Evolutionary conservation across 2,329 filamentous ascomycete genomes (phyloP), one percentile per base, ranked within the genome.

Genomic region (Cladophialophora bantiana): DNA sequence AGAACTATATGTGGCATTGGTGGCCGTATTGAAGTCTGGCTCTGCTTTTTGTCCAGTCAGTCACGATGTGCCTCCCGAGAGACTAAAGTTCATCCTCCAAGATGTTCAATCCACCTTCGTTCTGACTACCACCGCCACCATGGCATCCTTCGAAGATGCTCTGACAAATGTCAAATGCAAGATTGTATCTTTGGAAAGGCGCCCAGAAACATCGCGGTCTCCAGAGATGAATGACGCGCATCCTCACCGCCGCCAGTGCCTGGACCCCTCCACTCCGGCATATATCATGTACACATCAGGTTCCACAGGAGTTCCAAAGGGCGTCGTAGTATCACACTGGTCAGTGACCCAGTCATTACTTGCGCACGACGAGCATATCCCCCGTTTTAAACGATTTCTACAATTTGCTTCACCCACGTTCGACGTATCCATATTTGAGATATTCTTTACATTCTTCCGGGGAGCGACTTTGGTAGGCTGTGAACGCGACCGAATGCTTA

Each of bases 281-380:
- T 97, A 97, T 80, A 87, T 97, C 66, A 93, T 97, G 88, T 97
- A 96, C 77, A 97, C 94, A 0, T 96, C 92, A 54, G 93, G 93
- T 2, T 96, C 92, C 4, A 97, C 93, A 0, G 94, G 94, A 12
- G 88, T 89, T 4, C 94, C 94, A 0, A 97, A 97, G 80, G 94
- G 93, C 0, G 94, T 97, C 31, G 86, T 86, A 1, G 83, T 97
- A 35, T 93, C 92, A 35, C 94, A 97, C 78, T 80, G 83, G 34
- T 91, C 94, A 15, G 93, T 86, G 7, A 90, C 91, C 0, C 94
- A 97, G 76, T 92, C 91, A 64, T 79, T 97, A 7, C 83, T 96
- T 52, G 92, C 92, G 1, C 94, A 97, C 75, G 85, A 96, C 73
- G 83, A 81, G 55, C 88, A 94, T 72, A 89, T 97, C 48, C 94